These are phyloP conservation scores for Nakaseomyces glabratus DNA, from an alignment of 1,139 yeast genomes.

Conservation along the genomic window DNA sequence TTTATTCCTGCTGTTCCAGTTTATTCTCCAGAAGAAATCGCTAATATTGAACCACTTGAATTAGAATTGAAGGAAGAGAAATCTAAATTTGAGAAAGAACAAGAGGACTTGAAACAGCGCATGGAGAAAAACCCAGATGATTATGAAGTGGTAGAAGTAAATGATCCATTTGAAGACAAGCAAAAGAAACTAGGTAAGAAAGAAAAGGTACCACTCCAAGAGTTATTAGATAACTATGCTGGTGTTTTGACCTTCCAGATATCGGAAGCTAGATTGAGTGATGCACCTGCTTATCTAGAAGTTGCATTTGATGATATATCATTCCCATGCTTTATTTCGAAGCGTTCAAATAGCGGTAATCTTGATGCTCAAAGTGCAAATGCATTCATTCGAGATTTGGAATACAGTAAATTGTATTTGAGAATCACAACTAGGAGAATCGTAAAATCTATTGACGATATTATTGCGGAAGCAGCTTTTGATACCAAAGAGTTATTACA, in stretches of 20 bases:
- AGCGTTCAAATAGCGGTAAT: conserved; percentile 31
- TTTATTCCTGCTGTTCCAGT: conserved; percentile 58
- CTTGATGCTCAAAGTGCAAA: conserved; percentile 40
- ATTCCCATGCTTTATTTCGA: conserved; percentile 49
- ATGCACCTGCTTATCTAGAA: conserved; percentile 45
- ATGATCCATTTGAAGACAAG: conserved; percentile 37
- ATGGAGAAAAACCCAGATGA: conserved; percentile 50
- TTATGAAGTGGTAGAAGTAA: conserved; percentile 54
- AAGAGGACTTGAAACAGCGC: conserved; percentile 38
- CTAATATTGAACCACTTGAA: conserved; percentile 36
- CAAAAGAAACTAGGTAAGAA: conserved; percentile 34
- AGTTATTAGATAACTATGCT: conserved; percentile 46
- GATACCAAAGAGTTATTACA: conserved; percentile 47
- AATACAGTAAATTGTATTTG: conserved; percentile 47
- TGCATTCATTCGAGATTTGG: conserved; percentile 60
- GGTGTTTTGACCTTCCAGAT: conserved; percentile 54
- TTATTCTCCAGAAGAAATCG: conserved; percentile 47
- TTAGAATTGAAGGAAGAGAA: conserved; percentile 34
- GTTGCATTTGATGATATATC: conserved; percentile 55
- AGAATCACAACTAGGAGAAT: conserved; percentile 47
- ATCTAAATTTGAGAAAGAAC: conserved; percentile 36
- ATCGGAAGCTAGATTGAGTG: conserved; percentile 40
- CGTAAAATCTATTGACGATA: conserved; percentile 40
- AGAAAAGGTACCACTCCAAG: conserved; percentile 42
- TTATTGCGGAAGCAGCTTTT: conserved; percentile 42